These are phyloP conservation scores for Coemansia sp. DNA, from an alignment of 192 early-diverging fungal species.

Conservation along the genomic window DNA sequence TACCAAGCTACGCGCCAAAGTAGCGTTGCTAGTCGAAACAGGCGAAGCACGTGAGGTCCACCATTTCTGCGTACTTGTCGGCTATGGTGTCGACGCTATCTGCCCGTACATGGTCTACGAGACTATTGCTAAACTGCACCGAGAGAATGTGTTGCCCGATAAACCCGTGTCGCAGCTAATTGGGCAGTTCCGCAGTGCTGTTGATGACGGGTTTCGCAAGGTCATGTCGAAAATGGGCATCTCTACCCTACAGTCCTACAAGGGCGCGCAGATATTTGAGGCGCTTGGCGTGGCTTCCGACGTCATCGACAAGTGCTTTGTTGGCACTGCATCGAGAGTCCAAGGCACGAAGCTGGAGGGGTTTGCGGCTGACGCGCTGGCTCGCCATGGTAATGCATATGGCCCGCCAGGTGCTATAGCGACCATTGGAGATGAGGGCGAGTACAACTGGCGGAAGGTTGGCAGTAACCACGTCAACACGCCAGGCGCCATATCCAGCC, in stretches of 20 bases:
- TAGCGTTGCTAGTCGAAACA: slow-evolving; percentile 86
- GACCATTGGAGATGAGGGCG: slow-evolving; percentile 87
- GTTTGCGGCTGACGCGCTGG: slow-evolving; percentile 84
- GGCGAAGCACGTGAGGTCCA: slow-evolving; percentile 95
- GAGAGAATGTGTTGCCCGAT: slow-evolving; percentile 67
- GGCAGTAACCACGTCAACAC: slow-evolving; percentile 91
- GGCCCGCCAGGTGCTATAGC: slow-evolving; percentile 59
- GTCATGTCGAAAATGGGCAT: slow-evolving; percentile 99
- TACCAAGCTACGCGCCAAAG: slow-evolving; percentile 81
- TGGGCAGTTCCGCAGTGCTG: slow-evolving; percentile 80
- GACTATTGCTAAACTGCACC: slow-evolving; percentile 83
- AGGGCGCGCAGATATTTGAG: slow-evolving; percentile 99
- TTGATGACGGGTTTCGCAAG: slow-evolving; percentile 94
- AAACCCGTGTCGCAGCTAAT: slow-evolving; percentile 65
- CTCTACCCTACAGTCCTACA: slow-evolving; percentile 95
- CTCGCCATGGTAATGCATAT: slow-evolving; percentile 82
- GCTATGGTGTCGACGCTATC: slow-evolving; percentile 94
- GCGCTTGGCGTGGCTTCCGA: slow-evolving; percentile 85
- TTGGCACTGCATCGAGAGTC: slow-evolving; percentile 93
- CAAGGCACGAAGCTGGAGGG: slow-evolving; percentile 79
- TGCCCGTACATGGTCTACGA: slow-evolving; percentile 93
- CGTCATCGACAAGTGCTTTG: slow-evolving; percentile 89
- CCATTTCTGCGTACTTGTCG: slow-evolving; percentile 91
- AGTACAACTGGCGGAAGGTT: slow-evolving; percentile 96
- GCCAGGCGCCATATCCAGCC: slow-evolving; percentile 78